Conservation (phyloP, 1,139 yeast species). For the Blastobotrys capitulatus region DNA sequence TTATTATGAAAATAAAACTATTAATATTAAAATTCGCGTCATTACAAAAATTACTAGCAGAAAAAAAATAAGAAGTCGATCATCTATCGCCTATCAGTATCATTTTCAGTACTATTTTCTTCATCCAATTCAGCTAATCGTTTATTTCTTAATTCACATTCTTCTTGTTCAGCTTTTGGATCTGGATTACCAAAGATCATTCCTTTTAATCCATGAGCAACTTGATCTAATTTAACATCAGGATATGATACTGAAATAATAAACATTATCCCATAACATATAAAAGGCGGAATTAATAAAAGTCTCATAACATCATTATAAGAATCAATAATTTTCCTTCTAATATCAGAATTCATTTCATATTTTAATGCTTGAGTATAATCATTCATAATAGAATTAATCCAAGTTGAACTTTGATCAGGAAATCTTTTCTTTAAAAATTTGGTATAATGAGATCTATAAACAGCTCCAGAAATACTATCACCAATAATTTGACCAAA, state of each 20-base stretch:
- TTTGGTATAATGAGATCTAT: constrained; percentile 12
- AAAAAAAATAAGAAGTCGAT: too few relatives aligned
- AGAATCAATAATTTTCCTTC: constrained; percentile 12
- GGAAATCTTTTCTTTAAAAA: constrained; percentile 12
- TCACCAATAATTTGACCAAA: constrained; percentile 19
- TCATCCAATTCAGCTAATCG: neutral
- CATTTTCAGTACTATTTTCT: neutral
- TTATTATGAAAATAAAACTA: too few relatives aligned
- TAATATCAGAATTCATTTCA: constrained; percentile 10
- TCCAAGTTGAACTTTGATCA: constrained; percentile 6
- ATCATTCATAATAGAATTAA: constrained; percentile 14
- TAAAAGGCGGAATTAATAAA: constrained; percentile 15
- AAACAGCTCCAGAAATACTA: constrained; percentile 18
- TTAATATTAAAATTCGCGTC: too few relatives aligned
- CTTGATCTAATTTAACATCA: constrained; percentile 9
- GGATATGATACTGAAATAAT: constrained; percentile 10
- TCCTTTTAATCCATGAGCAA: constrained; percentile 8
- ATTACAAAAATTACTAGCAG: too few relatives aligned
- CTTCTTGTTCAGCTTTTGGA: neutral
- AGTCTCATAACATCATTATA: constrained; percentile 14
- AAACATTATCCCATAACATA: constrained; percentile 13
- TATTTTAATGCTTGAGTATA: constrained; percentile 12
- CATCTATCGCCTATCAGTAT: too few relatives aligned
- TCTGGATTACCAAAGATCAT: constrained; percentile 32
- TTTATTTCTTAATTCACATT: neutral